phyloP scores from a whole-genome alignment of 2,329 filamentous ascomycete genomes.

The Stylonectria norvegica region DNA sequence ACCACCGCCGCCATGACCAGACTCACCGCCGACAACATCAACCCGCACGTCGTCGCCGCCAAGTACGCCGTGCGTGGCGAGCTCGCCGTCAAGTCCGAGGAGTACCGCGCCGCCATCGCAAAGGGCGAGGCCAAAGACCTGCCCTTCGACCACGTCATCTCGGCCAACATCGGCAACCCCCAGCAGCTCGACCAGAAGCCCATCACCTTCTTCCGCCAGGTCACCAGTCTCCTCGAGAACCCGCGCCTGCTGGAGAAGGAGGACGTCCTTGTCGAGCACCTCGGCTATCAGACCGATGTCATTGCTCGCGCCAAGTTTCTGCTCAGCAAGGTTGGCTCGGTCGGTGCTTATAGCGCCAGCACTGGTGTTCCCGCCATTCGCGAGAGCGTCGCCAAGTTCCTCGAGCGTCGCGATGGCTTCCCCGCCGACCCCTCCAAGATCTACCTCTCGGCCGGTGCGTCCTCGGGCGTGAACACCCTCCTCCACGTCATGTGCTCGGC shows the following conservation, averaged over 20 bases:
- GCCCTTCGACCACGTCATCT: conserved; percentile 88
- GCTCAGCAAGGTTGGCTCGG: conserved; percentile 79
- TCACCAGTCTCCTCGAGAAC: conserved; percentile 89
- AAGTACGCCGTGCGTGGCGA: conserved; percentile 97
- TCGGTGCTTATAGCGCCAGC: conserved; percentile 95
- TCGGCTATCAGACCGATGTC: conserved; percentile 89
- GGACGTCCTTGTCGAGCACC: conserved; percentile 67
- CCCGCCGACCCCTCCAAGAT: conserved; percentile 75
- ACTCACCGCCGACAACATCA: conserved; percentile 84
- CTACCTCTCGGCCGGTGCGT: conserved; percentile 89
- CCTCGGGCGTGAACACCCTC: conserved; percentile 90
- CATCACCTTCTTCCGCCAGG: conserved; percentile 98
- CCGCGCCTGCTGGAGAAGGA: conserved; percentile 78
- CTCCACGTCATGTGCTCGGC: conserved; percentile 82
- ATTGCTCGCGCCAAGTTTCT: conserved; percentile 78
- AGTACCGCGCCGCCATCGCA: conserved; percentile 73
- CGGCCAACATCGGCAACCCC: conserved; percentile 97
- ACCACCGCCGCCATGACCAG: conserved; percentile 36
- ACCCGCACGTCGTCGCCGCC: conserved; percentile 79
- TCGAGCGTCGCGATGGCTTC: conserved; percentile 91
- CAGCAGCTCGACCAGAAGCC: conserved; percentile 99
- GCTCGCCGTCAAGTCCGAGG: conserved; percentile 87
- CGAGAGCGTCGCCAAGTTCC: conserved; percentile 86
- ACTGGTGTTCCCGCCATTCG: conserved; percentile 83
- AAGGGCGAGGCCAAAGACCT: conserved; percentile 55